Evolutionary conservation across 2,329 filamentous ascomycete genomes (phyloP).

Genomic region (Geosmithia morbida): DNA sequence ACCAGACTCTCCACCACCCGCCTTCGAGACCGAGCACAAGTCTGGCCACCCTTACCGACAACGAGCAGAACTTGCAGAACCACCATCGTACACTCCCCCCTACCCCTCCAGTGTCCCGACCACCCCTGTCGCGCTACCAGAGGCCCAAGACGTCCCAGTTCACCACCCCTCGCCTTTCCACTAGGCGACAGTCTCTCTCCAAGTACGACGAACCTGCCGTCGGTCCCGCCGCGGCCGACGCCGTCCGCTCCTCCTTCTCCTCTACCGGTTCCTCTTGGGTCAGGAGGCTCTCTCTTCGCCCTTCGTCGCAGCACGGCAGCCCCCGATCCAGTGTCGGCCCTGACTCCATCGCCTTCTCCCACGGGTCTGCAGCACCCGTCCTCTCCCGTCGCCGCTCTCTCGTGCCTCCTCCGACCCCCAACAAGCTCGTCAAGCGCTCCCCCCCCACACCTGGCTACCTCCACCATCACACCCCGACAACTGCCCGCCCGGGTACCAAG

Average conservation of each 20-base stretch:
- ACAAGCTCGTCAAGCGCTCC: slow-evolving; percentile 66
- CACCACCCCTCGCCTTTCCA: slow-evolving; percentile 21
- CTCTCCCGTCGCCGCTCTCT: slow-evolving; percentile 23
- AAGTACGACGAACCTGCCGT: slow-evolving; percentile 20
- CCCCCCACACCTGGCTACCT: slow-evolving; percentile 36
- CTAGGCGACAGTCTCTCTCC: slow-evolving; percentile 27
- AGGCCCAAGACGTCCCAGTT: slow-evolving; percentile 23
- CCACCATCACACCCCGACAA: slow-evolving; percentile 23
- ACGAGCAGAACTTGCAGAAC: slow-evolving; percentile 7
- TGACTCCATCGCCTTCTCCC: slow-evolving; percentile 49
- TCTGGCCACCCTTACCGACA: slow-evolving; percentile 7
- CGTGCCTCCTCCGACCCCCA: slow-evolving; percentile 39
- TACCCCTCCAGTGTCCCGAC: slow-evolving; percentile 14
- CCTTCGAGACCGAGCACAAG: slow-evolving; percentile 28
- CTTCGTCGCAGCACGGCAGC: slow-evolving; percentile 49
- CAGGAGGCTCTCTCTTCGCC: slow-evolving; percentile 52
- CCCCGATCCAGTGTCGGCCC: slow-evolving; percentile 48
- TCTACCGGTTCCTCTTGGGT: slow-evolving; percentile 55
- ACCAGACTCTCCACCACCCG: not conserved
- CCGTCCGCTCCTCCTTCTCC: slow-evolving; percentile 38
- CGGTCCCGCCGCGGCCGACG: slow-evolving; percentile 19
- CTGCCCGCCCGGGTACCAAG: slow-evolving; percentile 33
- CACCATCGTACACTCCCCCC: slow-evolving; percentile 10
- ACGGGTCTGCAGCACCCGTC: slow-evolving; percentile 53
- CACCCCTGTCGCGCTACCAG: slow-evolving; percentile 21